These are phyloP conservation scores for Colletotrichum cuscutae DNA, from an alignment of 2,329 filamentous ascomycete species.

Conservation along the genomic window DNA sequence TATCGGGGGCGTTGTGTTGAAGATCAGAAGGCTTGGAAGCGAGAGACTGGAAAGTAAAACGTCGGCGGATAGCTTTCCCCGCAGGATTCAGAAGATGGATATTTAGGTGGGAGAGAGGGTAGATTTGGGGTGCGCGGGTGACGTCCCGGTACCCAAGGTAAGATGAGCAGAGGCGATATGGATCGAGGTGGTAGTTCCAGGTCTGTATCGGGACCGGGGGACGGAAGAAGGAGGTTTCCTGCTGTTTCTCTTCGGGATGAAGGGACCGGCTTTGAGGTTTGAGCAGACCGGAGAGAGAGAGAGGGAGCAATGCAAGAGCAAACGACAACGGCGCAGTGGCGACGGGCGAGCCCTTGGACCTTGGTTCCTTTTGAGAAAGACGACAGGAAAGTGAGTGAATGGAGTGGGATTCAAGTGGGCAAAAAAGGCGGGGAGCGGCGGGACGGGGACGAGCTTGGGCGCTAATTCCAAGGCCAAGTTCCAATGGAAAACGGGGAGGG, in stretches of 20 bases:
- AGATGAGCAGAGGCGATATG: conserved; percentile 13
- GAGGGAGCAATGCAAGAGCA: background rate
- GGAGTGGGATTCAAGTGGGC: conserved; percentile 27
- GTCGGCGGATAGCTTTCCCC: conserved; percentile 8
- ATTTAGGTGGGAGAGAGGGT: background rate
- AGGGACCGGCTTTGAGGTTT: background rate
- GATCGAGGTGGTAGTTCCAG: conserved; percentile 5
- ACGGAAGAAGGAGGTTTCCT: conserved; percentile 1
- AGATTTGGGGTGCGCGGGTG: conserved; percentile 3
- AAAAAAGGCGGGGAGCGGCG: conserved; percentile 30
- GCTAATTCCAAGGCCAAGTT: conserved; percentile 33
- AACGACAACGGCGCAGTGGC: background rate
- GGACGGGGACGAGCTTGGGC: conserved; percentile 32
- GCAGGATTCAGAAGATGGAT: conserved; percentile 20
- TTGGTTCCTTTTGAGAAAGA: conserved; percentile 13
- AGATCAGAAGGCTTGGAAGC: conserved; percentile 1
- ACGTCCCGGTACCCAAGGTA: background rate
- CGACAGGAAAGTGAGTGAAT: conserved; percentile 7
- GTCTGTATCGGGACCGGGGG: conserved; percentile 25
- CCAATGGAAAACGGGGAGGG: conserved; percentile 16
- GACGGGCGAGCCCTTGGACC: conserved; percentile 18
- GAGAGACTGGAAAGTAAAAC: conserved; percentile 12
- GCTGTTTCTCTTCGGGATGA: background rate
- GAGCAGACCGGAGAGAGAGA: background rate
- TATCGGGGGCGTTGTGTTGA: background rate